Evolutionary conservation across 371 early-diverging fungal genomes (phyloP), one percentile per base, ranked within the genome.

Genomic region (Conidiobolus incongruus): DNA sequence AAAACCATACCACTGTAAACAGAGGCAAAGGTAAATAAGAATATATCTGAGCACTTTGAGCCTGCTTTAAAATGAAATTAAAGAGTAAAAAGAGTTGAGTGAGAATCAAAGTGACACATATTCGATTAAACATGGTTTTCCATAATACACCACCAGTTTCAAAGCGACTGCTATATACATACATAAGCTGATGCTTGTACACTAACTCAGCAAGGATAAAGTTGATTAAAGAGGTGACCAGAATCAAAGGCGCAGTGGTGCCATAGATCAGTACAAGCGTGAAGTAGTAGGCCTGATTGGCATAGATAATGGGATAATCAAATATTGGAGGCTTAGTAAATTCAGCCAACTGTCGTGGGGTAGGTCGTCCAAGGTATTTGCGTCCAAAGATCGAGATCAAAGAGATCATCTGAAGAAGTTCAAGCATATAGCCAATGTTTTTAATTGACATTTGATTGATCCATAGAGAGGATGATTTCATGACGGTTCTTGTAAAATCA

Each of bases 121-220:
- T 8, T 2, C 44, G 15, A 24, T 48, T 33, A 20, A 48, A 43
- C 2, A 33, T 22, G 8, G 44, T 38, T 2, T 37, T 15, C 33
- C 29, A 43, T 17, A 38, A 37, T 16, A 15, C 6, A 15, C 36
- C 36, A 20, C 36, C 36, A 35, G 39, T 28, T 13, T 48, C 38
- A n/a, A 37, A 15, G 33, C 33, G 35, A 20, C 26, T 35, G 16
- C 30, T 29, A 38, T 44, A 38, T 5, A 36, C 38, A 38, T 44
- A 44, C 32, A 43, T 48, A 15, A 48, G 8, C 39, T 48, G 49
- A 37, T 48, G 31, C 21, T 31, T 20, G 21, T 48, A 48, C 2
- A 48, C 38, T 16, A 48, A 4, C 21, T 38, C 19, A 15, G 49
- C 49, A 13, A 44, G 22, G 8, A 34, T 16, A 20, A 43, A 48